These are phyloP conservation scores for Rhizopus delemar DNA, from an alignment of 371 early-diverging fungal species.

Conservation along the genomic window DNA sequence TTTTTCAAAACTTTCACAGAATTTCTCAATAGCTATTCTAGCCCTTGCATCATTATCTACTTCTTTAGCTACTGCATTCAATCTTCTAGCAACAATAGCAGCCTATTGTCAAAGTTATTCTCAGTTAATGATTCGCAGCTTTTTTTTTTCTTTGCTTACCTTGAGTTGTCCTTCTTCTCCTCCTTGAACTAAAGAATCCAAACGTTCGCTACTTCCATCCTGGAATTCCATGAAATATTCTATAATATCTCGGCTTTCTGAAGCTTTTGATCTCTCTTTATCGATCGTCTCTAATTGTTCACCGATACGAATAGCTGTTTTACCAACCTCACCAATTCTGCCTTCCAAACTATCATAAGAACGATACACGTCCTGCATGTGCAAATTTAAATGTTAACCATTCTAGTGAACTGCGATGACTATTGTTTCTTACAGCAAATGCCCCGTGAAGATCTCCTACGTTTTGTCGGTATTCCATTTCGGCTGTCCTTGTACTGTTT, in stretches of 20 bases:
- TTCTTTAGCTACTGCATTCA: constrained; percentile 88
- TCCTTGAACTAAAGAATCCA: constrained; percentile 73
- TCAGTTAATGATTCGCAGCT: not conserved
- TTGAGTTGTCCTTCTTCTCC: constrained; percentile 88
- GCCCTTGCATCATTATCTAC: constrained; percentile 81
- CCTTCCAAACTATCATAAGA: constrained; percentile 83
- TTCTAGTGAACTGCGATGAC: not conserved
- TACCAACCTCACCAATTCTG: constrained; percentile 89
- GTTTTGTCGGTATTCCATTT: constrained; percentile 72
- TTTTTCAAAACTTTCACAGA: constrained; percentile 90
- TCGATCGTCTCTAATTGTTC: constrained; percentile 95
- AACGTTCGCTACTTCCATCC: constrained; percentile 68
- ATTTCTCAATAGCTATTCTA: constrained; percentile 80
- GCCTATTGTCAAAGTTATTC: constrained; percentile 51
- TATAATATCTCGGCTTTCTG: constrained; percentile 87
- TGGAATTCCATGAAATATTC: constrained; percentile 89
- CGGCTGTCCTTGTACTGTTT: constrained; percentile 69
- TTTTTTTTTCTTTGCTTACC: constrained; percentile 34
- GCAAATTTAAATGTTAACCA: not conserved
- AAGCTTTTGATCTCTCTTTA: constrained; percentile 84
- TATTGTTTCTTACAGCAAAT: constrained; percentile 64
- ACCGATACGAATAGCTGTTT: constrained; percentile 94
- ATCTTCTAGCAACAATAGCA: constrained; percentile 81
- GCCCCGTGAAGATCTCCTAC: constrained; percentile 69
- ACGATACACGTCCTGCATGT: constrained; percentile 72